Percentiles rank a stretch among this genome's conserved stretches.
Conservation (phyloP, 2,329 filamentous ascomycete genomes). For the Saccharata proteae region DNA sequence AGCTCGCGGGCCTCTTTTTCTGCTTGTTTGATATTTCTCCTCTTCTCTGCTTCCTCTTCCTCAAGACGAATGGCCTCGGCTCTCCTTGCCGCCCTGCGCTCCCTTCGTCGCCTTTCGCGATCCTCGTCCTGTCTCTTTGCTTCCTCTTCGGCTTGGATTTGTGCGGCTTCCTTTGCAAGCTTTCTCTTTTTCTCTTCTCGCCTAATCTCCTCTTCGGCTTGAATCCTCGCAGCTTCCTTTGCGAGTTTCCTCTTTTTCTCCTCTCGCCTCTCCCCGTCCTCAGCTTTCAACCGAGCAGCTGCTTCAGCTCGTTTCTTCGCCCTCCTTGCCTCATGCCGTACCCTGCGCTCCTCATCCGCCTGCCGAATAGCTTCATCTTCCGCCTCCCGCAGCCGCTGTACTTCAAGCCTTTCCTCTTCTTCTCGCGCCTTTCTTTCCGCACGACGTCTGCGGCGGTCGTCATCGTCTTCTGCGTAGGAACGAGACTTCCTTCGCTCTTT, state of each 20-base stretch:
- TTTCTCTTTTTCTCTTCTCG: not conserved
- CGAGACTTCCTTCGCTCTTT: slow-evolving; percentile 1
- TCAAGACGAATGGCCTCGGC: too few species aligned
- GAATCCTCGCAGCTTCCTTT: slow-evolving; percentile 1
- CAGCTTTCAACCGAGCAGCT: not conserved
- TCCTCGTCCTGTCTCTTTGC: too few species aligned
- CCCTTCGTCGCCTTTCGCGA: slow-evolving; percentile 1
- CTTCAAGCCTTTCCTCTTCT: too few species aligned
- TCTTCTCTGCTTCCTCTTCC: too few species aligned
- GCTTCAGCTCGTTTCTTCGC: not conserved
- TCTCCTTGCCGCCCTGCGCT: not conserved
- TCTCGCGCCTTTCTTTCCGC: too few species aligned
- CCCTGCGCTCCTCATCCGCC: not conserved
- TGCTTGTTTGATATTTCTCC: too few species aligned
- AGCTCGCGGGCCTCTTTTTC: too few species aligned
- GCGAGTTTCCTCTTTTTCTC: slow-evolving; percentile 18
- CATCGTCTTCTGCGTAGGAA: too few species aligned
- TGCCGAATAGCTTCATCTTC: not conserved
- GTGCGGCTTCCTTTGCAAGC: not conserved
- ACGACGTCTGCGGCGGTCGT: too few species aligned
- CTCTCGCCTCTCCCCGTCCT: too few species aligned
- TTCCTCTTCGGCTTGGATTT: slow-evolving; percentile 1
- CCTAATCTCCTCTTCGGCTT: slow-evolving; percentile 1
- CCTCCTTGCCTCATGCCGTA: not conserved
- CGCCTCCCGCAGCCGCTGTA: too few species aligned